A percentile compares a stretch with the other conserved stretches of the same genome.
Evolutionary conservation across 345 rosid genomes (phyloP).

Genomic region (Hevea brasiliensis): DNA sequence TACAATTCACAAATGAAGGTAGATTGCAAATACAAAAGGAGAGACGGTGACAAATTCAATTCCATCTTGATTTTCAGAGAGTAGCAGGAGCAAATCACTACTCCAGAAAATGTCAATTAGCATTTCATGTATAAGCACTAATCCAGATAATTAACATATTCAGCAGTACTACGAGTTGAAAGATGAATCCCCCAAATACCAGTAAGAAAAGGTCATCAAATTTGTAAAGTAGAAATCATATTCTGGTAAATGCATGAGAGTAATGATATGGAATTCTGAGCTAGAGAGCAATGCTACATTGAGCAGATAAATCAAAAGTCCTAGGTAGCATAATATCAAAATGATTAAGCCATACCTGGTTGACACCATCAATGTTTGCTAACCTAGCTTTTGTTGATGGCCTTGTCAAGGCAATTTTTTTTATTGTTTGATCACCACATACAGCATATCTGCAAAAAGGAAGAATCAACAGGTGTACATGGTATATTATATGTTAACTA

Average conservation of each 20-base stretch:
- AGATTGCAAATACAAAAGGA: not conserved
- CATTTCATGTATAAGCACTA: not conserved
- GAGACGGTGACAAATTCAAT: not conserved
- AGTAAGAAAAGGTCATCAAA: not conserved
- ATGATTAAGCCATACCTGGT: constrained; percentile 38
- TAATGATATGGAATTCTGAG: not conserved
- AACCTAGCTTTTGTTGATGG: constrained; percentile 54
- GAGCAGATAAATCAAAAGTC: not conserved
- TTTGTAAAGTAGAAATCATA: not conserved
- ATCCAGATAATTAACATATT: not conserved
- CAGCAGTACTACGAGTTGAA: no score
- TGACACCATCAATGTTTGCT: constrained; percentile 53
- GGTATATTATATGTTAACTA: not conserved
- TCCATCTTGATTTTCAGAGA: not conserved
- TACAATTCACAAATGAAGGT: not conserved
- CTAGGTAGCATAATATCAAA: not conserved
- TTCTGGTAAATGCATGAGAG: constrained; percentile 1
- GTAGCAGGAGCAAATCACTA: not conserved
- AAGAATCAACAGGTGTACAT: constrained; percentile 6
- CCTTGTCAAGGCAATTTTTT: constrained; percentile 38
- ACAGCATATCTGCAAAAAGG: constrained; percentile 41
- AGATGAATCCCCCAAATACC: not conserved
- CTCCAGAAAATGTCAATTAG: not conserved
- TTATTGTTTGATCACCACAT: constrained; percentile 50
- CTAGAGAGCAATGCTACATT: not conserved